Conservation (phyloP, 495 filamentous ascomycete genomes). For the Daldinia grandis region DNA sequence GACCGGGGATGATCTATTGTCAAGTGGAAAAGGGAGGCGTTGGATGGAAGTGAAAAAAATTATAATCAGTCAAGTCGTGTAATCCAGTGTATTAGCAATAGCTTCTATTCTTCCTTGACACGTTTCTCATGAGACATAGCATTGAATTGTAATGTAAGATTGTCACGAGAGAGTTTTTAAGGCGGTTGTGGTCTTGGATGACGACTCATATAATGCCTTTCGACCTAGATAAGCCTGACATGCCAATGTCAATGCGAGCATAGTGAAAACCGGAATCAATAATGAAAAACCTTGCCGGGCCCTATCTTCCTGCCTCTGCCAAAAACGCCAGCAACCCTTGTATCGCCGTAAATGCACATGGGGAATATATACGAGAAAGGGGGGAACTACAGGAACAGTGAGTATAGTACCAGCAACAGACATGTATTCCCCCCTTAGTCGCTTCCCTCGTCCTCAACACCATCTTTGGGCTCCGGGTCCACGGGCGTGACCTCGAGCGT, state of each 20-base stretch:
- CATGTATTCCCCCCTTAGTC: constrained; percentile 4
- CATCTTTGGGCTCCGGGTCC: constrained; percentile 38
- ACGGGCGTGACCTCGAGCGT: constrained; percentile 68
- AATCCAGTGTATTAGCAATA: constrained; percentile 22
- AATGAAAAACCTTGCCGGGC: not conserved
- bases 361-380: constrained; percentile 25
- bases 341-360: constrained; percentile 48
- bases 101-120: constrained; percentile 12
- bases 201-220: constrained; percentile 1
- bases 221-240: not conserved
- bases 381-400: not conserved
- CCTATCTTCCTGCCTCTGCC: constrained; percentile 26
- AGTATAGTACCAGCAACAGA: not conserved
- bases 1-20: constrained; percentile 36
- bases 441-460: constrained; percentile 37
- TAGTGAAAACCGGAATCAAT: constrained; percentile 7
- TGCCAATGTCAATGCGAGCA: not conserved
- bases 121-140: constrained; percentile 1
- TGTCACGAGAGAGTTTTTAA: constrained; percentile 12
- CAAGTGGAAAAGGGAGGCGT: constrained; percentile 18
- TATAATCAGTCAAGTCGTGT: constrained; percentile 14
- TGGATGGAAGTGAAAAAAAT: constrained; percentile 6
- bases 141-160: constrained; percentile 38
- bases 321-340: constrained; percentile 48
- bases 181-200: not conserved